phyloP scores from a whole-genome alignment of 768 basidiomycete genomes.

The Mycena crocata region DNA sequence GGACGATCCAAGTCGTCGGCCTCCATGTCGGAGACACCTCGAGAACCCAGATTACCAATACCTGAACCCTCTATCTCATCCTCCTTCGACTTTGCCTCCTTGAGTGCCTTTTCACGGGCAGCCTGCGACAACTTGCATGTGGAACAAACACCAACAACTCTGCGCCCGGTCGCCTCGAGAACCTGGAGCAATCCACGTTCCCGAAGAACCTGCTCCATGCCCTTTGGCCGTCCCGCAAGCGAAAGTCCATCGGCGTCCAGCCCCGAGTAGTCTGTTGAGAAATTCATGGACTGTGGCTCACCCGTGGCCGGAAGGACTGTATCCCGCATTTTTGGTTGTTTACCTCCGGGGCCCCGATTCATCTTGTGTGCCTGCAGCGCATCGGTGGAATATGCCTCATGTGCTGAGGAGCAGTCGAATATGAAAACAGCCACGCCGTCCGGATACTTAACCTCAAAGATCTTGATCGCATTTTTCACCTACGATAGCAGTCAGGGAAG shows the following conservation, averaged over 20 bases:
- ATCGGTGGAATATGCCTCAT: constrained; percentile 17
- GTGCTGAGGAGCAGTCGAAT: constrained; percentile 23
- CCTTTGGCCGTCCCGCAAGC: constrained; percentile 19
- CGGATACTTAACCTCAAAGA: constrained; percentile 29
- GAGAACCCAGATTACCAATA: background rate
- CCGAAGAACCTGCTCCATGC: constrained; percentile 23
- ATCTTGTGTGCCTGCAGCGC: constrained; percentile 11
- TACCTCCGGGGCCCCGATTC: background rate
- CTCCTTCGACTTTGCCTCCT: constrained; percentile 13
- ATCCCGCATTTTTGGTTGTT: constrained; percentile 14
- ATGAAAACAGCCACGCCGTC: constrained; percentile 10
- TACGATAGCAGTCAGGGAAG: background rate
- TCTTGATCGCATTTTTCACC: constrained; percentile 22
- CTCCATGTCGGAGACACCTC: constrained; percentile 9
- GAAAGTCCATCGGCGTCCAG: background rate
- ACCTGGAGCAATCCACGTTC: constrained; percentile 11
- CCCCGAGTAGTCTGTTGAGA: constrained; percentile 5
- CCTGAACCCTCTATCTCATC: background rate
- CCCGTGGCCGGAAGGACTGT: constrained; percentile 14
- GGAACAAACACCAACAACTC: background rate
- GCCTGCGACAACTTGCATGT: constrained; percentile 21
- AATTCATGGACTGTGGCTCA: constrained; percentile 3
- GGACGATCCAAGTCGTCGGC: background rate
- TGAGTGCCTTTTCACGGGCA: constrained; percentile 17
- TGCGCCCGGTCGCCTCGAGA: constrained; percentile 7